phyloP scores from a whole-genome alignment of 805 yeast species.

The Saturnispora sanitii region DNA sequence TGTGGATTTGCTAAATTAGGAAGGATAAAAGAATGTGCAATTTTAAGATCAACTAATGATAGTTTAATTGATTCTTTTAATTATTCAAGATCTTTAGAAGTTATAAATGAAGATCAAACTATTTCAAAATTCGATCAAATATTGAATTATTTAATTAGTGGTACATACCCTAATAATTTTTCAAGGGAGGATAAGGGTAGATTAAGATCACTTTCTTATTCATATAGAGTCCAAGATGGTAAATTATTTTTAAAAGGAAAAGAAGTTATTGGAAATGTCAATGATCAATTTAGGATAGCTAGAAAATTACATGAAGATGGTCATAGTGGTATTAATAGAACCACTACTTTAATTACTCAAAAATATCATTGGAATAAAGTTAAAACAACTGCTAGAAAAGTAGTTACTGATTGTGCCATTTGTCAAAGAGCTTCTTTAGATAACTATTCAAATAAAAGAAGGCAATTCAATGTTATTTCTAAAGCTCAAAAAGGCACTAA shows the following conservation, averaged over 20 bases:
- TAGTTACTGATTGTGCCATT: constrained; percentile 63
- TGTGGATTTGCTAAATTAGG: constrained; percentile 73
- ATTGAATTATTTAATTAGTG: constrained; percentile 67
- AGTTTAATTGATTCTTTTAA: constrained; percentile 75
- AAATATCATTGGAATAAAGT: constrained; percentile 87
- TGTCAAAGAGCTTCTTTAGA: constrained; percentile 40
- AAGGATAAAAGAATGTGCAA: constrained; percentile 77
- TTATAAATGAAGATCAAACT: constrained; percentile 23
- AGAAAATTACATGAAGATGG: constrained; percentile 52
- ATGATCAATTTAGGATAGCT: constrained; percentile 65
- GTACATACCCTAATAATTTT: constrained; percentile 75
- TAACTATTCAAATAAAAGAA: background rate
- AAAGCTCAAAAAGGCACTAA: background rate
- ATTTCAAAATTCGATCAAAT: constrained; percentile 51
- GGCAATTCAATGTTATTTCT: constrained; percentile 2
- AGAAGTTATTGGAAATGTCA: constrained; percentile 75
- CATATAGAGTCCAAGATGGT: constrained; percentile 63
- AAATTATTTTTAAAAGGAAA: constrained; percentile 48
- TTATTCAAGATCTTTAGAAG: constrained; percentile 71
- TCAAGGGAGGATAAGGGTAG: constrained; percentile 84
- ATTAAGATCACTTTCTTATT: constrained; percentile 68
- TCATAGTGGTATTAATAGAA: constrained; percentile 85
- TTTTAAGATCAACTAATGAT: constrained; percentile 70
- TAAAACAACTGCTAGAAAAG: constrained; percentile 76
- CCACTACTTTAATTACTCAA: constrained; percentile 69